These are phyloP conservation scores for Thalassiosira oceanica DNA, from an alignment of 352 stramenopile species.

Conservation along the genomic window DNA sequence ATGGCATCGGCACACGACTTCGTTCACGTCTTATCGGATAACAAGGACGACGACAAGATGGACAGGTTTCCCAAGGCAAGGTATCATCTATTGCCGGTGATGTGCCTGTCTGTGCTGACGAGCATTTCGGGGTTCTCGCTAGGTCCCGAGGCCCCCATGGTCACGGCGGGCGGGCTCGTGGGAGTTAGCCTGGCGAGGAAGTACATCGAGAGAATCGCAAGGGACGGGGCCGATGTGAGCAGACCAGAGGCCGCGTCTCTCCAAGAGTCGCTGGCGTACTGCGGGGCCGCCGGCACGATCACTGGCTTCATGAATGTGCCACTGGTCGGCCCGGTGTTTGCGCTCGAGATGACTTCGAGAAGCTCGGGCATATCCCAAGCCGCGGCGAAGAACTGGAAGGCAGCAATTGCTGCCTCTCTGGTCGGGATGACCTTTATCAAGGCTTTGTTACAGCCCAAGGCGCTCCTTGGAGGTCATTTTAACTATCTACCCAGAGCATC, in stretches of 20 bases:
- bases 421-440: conserved; percentile 45
- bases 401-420: conserved; percentile 43
- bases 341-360: conserved; percentile 53
- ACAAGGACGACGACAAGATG: conserved; percentile 6
- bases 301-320: conserved; percentile 71
- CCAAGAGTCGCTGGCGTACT: conserved; percentile 51
- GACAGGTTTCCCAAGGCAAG: conserved; percentile 14
- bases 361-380: conserved; percentile 29
- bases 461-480: conserved; percentile 60
- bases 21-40: conserved; percentile 35
- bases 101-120: conserved; percentile 50
- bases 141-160: conserved; percentile 71
- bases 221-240: conserved; percentile 2
- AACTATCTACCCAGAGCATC: conserved; percentile 36
- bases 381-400: conserved; percentile 23
- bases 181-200: conserved; percentile 49
- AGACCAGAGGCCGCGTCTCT: conserved; percentile 5
- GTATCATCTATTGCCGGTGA: conserved; percentile 30
- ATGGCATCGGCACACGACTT: conserved; percentile 39
- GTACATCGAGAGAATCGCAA: conserved; percentile 23
- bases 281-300: conserved; percentile 57
- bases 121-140: conserved; percentile 62
- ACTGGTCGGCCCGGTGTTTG: conserved; percentile 64
- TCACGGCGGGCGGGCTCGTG: conserved; percentile 47
- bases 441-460: conserved; percentile 17